These are phyloP conservation scores for Schoenoplectus tabernaemontani DNA, from an alignment of 202 grass and related monocot genomes.

Conservation along the genomic window DNA sequence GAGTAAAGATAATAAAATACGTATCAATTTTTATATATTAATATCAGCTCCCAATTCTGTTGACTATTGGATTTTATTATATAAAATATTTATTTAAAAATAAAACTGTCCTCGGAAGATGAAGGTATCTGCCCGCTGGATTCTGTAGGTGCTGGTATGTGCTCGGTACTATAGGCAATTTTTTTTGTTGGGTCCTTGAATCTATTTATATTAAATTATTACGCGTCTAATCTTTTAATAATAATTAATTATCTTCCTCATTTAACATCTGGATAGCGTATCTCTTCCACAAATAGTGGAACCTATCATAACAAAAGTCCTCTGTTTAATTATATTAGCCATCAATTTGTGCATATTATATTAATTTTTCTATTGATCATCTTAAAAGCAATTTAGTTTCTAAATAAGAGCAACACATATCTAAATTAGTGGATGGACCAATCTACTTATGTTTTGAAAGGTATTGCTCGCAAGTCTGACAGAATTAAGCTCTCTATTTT, in stretches of 20 bases:
- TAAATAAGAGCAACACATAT: background rate
- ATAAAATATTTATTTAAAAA: too few species aligned
- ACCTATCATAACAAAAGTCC: background rate
- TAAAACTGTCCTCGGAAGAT: too few species aligned
- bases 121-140: too few species aligned
- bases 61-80: too few species aligned
- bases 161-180: too few species aligned
- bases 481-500: background rate
- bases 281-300: background rate
- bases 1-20: too few species aligned
- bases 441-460: background rate
- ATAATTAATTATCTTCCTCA: background rate
- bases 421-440: background rate
- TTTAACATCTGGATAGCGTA: background rate
- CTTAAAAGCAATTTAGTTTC: background rate
- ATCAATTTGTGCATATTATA: background rate
- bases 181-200: background rate
- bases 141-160: background rate
- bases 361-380: background rate
- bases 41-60: too few species aligned
- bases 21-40: too few species aligned
- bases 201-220: background rate
- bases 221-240: background rate
- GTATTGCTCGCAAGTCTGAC: background rate
- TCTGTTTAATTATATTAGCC: background rate